These are phyloP conservation scores for Schwanniomyces occidentalis DNA, from an alignment of 805 yeast species.

Conservation along the genomic window DNA sequence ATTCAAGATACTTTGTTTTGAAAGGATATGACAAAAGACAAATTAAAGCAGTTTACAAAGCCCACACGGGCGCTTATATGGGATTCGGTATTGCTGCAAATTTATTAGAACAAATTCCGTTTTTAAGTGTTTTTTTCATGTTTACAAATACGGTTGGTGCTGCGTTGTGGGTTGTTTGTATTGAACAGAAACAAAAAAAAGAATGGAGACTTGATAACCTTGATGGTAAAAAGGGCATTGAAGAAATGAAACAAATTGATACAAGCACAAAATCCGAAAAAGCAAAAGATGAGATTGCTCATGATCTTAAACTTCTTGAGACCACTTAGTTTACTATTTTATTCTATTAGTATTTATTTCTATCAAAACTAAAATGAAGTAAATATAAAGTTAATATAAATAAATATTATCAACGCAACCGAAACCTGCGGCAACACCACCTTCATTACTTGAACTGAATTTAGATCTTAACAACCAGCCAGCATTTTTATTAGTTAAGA, in stretches of 20 bases:
- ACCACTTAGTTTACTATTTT: no score
- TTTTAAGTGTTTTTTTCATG: constrained; percentile 52
- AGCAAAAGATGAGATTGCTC: neutral
- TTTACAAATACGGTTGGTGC: constrained; percentile 63
- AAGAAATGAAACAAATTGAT: constrained; percentile 1
- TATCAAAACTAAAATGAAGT: constrained; percentile 1
- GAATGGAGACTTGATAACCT: constrained; percentile 2
- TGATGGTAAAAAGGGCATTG: neutral
- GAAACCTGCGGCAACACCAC: constrained; percentile 99
- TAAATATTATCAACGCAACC: constrained; percentile 92
- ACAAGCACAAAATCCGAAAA: neutral
- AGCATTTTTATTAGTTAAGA: constrained; percentile 63
- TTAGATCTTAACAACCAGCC: constrained; percentile 92
- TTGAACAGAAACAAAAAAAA: constrained; percentile 18
- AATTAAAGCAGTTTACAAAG: constrained; percentile 35
- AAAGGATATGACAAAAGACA: constrained; percentile 50
- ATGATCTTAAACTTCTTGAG: no score
- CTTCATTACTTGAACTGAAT: constrained; percentile 85
- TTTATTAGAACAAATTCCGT: constrained; percentile 54
- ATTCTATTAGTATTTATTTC: neutral
- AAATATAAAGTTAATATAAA: constrained; percentile 31
- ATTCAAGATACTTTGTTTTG: constrained; percentile 55
- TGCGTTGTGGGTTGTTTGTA: constrained; percentile 61
- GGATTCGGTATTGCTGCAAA: constrained; percentile 56
- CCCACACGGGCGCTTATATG: constrained; percentile 41